Evolutionary conservation across 495 filamentous ascomycete species (phyloP), one percentile per base, ranked within the genome.

Genomic region (Sphaerosporella brunnea): DNA sequence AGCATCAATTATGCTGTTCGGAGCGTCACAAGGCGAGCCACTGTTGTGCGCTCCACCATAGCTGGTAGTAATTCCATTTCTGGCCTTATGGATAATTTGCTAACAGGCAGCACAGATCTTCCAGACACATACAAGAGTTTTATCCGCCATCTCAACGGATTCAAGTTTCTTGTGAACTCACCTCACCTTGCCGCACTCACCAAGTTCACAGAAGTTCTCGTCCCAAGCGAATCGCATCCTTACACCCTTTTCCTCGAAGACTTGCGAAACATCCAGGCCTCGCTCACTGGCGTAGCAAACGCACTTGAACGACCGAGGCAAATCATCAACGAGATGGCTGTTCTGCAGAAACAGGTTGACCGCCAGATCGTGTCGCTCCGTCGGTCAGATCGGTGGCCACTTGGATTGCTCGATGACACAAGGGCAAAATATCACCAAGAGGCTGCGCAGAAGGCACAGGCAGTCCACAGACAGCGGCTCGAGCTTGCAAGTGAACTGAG

Each of bases 321-420:
- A 16, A 72, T 94, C 9, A 84, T 96, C 50, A 69, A 70, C 23
- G 72, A 73, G 24, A 84, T 97, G 49, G 56, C 63, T 18, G 64
- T 69, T 36, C 66, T 78, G 49, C 71, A 77, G 51, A 73, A 79
- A 50, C 72, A 74, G 18, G 75, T 90, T 34, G 73, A 86, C 51
- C 80, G 84, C 32, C 78, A 78, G 47, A 73, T 79, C 53, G 77
- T 72, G 45, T 83, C 82, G 2, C 67, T 92, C 1, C 73, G 70
- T 7, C 78, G 81, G 23, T 73, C 75, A 0, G 77, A 80, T 46
- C 70, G 82, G 23, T 88, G 83, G 82, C 80, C 82, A 24, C 69
- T 85, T 1, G 81, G 80, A 19, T 66, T 88, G 23, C 77, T 97
- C 3, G 90, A 97, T 61, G 88, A 95, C 48, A 84, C 90, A 4